Percentiles rank a stretch among this genome's conserved stretches.
These are phyloP conservation scores for Thelonectria rubi DNA, from an alignment of 2,329 filamentous ascomycete genomes.

Conservation along the genomic window DNA sequence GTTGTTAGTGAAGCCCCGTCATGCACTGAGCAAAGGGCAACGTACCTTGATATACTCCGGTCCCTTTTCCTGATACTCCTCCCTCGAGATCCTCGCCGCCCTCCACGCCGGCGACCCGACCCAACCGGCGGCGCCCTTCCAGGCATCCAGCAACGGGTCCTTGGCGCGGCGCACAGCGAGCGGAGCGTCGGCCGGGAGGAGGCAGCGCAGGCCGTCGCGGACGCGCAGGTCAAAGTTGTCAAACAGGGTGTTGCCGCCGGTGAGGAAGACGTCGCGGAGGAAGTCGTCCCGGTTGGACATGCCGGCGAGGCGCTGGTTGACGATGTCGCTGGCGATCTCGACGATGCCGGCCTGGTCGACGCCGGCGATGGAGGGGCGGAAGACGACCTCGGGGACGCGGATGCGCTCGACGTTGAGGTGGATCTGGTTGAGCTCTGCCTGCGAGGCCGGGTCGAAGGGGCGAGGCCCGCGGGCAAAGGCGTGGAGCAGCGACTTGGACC, in stretches of 20 bases:
- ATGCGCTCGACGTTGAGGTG: slow-evolving; percentile 98
- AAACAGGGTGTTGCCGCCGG: slow-evolving; percentile 92
- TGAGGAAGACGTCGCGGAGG: slow-evolving; percentile 88
- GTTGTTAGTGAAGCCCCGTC: slow-evolving; percentile 24
- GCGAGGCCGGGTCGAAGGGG: slow-evolving; percentile 82
- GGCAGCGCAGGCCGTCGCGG: slow-evolving; percentile 73
- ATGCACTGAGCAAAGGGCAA: slow-evolving; percentile 20
- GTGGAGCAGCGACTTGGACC: slow-evolving; percentile 91
- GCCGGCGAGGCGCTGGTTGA: slow-evolving; percentile 79
- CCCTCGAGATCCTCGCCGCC: slow-evolving; percentile 74
- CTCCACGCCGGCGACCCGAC: slow-evolving; percentile 69
- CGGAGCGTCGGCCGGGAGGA: slow-evolving; percentile 74
- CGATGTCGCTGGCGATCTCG: slow-evolving; percentile 90
- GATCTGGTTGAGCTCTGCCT: slow-evolving; percentile 83
- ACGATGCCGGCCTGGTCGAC: slow-evolving; percentile 93
- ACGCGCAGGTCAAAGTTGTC: slow-evolving; percentile 86
- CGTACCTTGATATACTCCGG: slow-evolving; percentile 89
- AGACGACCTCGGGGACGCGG: slow-evolving; percentile 90
- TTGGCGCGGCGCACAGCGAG: slow-evolving; percentile 77
- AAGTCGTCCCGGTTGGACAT: slow-evolving; percentile 71
- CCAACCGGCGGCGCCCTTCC: slow-evolving; percentile 93
- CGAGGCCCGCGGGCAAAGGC: slow-evolving; percentile 89
- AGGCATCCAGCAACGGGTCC: slow-evolving; percentile 86
- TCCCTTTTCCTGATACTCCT: slow-evolving; percentile 92
- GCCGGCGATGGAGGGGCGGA: slow-evolving; percentile 90